Conservation (phyloP, 2,329 filamentous ascomycete genomes). For the Elsinoe necatrix region DNA sequence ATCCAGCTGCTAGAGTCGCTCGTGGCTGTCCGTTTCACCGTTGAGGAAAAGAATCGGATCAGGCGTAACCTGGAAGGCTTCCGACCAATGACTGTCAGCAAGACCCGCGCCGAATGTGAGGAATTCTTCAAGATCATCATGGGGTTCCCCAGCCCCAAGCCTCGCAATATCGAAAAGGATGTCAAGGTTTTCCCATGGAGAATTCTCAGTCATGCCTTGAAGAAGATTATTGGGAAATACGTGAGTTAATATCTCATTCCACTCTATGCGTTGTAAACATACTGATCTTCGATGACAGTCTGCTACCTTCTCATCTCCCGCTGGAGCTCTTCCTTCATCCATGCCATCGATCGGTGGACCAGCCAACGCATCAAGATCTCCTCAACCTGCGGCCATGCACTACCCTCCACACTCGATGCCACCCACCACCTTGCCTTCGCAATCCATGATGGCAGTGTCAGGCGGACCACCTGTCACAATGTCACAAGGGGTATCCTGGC, state of each 20-base stretch:
- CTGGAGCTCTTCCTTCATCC: conserved; percentile 37
- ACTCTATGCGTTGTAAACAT: neutral
- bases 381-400: conserved; percentile 23
- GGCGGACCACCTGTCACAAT: conserved; percentile 28
- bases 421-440: conserved; percentile 26
- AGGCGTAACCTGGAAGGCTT: conserved; percentile 92
- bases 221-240: conserved; percentile 99
- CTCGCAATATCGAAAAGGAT: conserved; percentile 96
- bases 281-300: conserved; percentile 38
- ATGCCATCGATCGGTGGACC: conserved; percentile 17
- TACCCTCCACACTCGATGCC: conserved; percentile 28
- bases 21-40: conserved; percentile 77
- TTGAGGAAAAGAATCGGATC: conserved; percentile 98
- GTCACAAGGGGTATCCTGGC: conserved; percentile 26
- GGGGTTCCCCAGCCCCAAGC: conserved; percentile 91
- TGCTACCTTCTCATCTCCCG: conserved; percentile 61
- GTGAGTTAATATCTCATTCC: conserved; percentile 41
- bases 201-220: conserved; percentile 73
- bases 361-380: conserved; percentile 27
- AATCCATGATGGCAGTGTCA: conserved; percentile 29
- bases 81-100: conserved; percentile 84
- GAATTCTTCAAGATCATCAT: conserved; percentile 99
- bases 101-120: conserved; percentile 83
- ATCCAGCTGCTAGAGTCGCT: conserved; percentile 91
- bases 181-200: conserved; percentile 99